These are phyloP conservation scores for Rhizopus arrhizus DNA, from an alignment of 371 early-diverging fungal genomes.

Conservation along the genomic window DNA sequence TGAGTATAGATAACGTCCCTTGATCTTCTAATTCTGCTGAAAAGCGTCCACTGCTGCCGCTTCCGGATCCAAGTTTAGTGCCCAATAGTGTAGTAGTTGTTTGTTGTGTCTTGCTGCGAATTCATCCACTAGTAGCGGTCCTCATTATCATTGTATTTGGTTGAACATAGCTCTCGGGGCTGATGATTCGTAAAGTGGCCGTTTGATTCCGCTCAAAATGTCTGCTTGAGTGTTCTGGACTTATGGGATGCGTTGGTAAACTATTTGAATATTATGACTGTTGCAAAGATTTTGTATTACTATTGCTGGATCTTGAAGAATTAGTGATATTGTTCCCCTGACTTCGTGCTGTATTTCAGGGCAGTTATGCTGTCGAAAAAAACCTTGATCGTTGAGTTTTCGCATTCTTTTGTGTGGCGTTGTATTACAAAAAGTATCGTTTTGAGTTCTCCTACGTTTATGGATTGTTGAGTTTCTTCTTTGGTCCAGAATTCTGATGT, in stretches of 20 bases:
- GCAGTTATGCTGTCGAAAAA: constrained; percentile 23
- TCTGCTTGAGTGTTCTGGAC: constrained; percentile 16
- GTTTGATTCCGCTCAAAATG: constrained; percentile 6
- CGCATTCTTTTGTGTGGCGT: constrained; percentile 6
- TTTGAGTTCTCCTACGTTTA: constrained; percentile 20
- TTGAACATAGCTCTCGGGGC: not conserved
- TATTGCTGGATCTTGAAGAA: constrained; percentile 17
- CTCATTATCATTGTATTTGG: constrained; percentile 1
- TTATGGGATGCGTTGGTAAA: constrained; percentile 17
- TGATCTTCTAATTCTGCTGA: constrained; percentile 19
- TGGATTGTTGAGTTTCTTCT: constrained; percentile 8
- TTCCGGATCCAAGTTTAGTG: constrained; percentile 19
- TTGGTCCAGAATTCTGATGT: constrained; percentile 8
- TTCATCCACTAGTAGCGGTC: constrained; percentile 22
- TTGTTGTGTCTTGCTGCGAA: constrained; percentile 26
- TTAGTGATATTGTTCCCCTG: constrained; percentile 9
- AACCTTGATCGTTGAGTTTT: constrained; percentile 2
- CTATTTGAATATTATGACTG: not conserved
- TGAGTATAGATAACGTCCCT: constrained; percentile 25
- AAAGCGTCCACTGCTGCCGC: constrained; percentile 35
- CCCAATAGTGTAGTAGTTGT: constrained; percentile 23
- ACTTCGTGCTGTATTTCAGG: constrained; percentile 18
- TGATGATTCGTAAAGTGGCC: too few relatives aligned
- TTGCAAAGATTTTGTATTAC: constrained; percentile 3
- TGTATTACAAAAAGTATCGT: constrained; percentile 14